These are phyloP conservation scores for Trichosanthes truncata DNA, from an alignment of 306 rosid species.

Conservation along the genomic window DNA sequence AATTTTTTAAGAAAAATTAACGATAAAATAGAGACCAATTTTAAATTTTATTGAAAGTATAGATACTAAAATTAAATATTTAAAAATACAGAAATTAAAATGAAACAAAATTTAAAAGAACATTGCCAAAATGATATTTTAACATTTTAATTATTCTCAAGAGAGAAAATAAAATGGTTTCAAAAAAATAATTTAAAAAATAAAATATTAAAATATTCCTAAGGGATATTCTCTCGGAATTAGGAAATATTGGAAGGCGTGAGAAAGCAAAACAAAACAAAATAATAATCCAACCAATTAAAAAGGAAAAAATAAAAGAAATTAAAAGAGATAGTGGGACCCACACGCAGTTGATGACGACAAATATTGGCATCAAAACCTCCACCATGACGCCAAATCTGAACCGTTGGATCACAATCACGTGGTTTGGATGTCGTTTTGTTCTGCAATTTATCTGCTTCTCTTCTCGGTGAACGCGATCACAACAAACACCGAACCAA, in stretches of 20 bases:
- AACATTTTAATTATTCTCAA: neutral
- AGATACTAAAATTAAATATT: too few relatives aligned
- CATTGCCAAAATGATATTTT: too few relatives aligned
- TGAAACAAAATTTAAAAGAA: too few relatives aligned
- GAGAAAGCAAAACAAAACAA: neutral
- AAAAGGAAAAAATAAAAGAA: neutral
- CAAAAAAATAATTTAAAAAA: too few relatives aligned
- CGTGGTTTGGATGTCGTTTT: conserved; percentile 22
- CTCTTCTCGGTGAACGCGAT: conserved; percentile 13
- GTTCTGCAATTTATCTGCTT: conserved; percentile 15
- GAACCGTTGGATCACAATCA: conserved; percentile 29
- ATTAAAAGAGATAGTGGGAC: neutral
- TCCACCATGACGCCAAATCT: conserved; percentile 38
- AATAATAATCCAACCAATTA: neutral
- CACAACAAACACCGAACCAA: conserved; percentile 15
- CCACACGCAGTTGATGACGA: conserved; percentile 13
- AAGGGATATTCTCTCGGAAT: neutral
- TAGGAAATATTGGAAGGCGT: conserved; percentile 4
- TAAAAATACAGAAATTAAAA: too few relatives aligned
- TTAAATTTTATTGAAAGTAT: too few relatives aligned
- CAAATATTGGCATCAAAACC: conserved; percentile 27
- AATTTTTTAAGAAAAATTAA: too few relatives aligned
- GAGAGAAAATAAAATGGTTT: neutral
- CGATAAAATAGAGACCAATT: too few relatives aligned
- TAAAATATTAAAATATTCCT: neutral